These are phyloP conservation scores for Sporobolus alterniflorus DNA, from an alignment of 202 grass and related monocot genomes.

Conservation along the genomic window DNA sequence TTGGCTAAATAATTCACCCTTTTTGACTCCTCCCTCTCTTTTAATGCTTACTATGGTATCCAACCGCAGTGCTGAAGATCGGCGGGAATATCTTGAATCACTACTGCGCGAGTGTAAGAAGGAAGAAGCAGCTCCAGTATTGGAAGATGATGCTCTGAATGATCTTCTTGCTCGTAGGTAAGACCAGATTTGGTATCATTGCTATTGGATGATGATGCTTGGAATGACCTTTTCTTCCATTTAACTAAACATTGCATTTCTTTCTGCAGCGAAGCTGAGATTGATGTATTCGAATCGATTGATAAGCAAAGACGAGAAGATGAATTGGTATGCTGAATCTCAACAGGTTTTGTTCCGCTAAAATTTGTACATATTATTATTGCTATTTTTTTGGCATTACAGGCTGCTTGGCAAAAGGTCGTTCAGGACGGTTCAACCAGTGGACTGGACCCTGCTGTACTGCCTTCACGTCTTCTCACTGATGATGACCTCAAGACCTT, in stretches of 20 bases:
- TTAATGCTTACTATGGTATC: conserved; percentile 19
- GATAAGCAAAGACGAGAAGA: conserved; percentile 91
- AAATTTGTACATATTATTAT: background rate
- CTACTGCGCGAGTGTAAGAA: conserved; percentile 96
- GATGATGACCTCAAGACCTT: conserved; percentile 85
- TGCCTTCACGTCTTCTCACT: conserved; percentile 93
- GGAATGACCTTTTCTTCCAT: background rate
- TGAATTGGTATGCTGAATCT: conserved; percentile 68
- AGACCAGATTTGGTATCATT: background rate
- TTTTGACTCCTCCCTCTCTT: background rate
- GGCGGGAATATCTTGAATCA: conserved; percentile 96
- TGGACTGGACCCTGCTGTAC: conserved; percentile 48
- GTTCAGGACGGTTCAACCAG: conserved; percentile 63
- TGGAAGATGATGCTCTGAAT: conserved; percentile 97
- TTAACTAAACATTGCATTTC: conserved; percentile 9
- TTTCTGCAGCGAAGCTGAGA: conserved; percentile 88
- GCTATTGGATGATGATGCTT: conserved; percentile 12
- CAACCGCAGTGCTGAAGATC: conserved; percentile 92
- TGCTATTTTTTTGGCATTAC: conserved; percentile 28
- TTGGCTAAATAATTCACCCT: conserved; percentile 6
- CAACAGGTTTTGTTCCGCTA: conserved; percentile 8
- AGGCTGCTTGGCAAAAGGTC: conserved; percentile 80
- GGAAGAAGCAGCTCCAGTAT: conserved; percentile 93
- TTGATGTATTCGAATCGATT: conserved; percentile 94
- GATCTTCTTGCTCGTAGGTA: conserved; percentile 94